Conservation (phyloP, 306 rosid species). For the Acacia confusa region DNA sequence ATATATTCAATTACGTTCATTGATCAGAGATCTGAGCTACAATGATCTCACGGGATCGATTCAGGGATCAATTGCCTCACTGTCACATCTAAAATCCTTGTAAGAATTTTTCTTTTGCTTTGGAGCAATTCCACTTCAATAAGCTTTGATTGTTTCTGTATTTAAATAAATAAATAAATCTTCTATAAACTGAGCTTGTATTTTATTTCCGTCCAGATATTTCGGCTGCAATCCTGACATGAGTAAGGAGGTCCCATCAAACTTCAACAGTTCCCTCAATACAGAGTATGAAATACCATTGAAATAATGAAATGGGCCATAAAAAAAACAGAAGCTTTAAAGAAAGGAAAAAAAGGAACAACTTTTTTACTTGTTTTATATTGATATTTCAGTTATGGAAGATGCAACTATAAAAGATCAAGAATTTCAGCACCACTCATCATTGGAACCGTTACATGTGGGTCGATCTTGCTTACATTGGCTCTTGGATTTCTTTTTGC, state of each 20-base stretch:
- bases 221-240: constrained; percentile 61
- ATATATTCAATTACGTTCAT: constrained; percentile 28
- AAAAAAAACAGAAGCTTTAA: not conserved
- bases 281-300: constrained; percentile 56
- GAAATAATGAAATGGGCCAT: not conserved
- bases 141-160: not conserved
- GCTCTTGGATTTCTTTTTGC: constrained; percentile 50
- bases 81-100: constrained; percentile 58
- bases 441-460: constrained; percentile 62
- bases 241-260: constrained; percentile 40
- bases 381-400: constrained; percentile 55
- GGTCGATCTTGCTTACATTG: constrained; percentile 58
- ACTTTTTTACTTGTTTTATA: constrained; percentile 21
- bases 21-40: constrained; percentile 75
- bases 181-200: constrained; percentile 16
- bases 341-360: not conserved
- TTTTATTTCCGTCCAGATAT: constrained; percentile 47
- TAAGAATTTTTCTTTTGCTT: constrained; percentile 29
- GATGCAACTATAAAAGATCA: constrained; percentile 40
- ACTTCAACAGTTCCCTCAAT: constrained; percentile 45
- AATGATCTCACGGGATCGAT: constrained; percentile 61
- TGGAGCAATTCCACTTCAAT: constrained; percentile 13
- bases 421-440: constrained; percentile 36
- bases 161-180: not conserved
- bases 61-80: constrained; percentile 53